Evolutionary conservation across 2,329 filamentous ascomycete species (phyloP).

Genomic region (Aspergillus texensis): DNA sequence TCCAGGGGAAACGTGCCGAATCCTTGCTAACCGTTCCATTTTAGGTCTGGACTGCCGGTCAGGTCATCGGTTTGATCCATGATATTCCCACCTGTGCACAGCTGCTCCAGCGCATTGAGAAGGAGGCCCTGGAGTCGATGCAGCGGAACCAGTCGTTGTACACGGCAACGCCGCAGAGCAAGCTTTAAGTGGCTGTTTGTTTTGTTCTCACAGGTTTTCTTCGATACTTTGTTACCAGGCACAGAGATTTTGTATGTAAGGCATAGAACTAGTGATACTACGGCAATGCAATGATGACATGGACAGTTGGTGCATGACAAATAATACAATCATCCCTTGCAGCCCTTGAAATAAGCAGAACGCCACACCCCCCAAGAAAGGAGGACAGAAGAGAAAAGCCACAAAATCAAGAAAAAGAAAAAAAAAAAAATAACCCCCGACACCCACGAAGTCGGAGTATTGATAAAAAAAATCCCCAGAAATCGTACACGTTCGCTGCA

Average conservation of each 20-base stretch:
- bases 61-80: conserved; percentile 87
- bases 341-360: neutral
- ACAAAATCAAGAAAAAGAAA: neutral
- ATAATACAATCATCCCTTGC: neutral
- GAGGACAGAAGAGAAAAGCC: neutral
- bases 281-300: conserved; percentile 2
- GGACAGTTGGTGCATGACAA: neutral
- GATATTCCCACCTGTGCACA: conserved; percentile 77
- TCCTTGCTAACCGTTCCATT: neutral
- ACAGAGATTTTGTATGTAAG: neutral
- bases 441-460: neutral
- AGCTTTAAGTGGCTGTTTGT: conserved; percentile 49
- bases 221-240: neutral
- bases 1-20: conserved; percentile 16
- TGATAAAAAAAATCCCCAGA: neutral
- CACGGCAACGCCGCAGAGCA: conserved; percentile 51
- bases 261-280: conserved; percentile 3
- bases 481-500: neutral
- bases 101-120: conserved; percentile 73
- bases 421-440: neutral
- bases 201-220: neutral
- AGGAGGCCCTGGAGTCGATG: conserved; percentile 70
- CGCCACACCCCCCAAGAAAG: neutral
- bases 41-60: conserved; percentile 93
- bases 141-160: conserved; percentile 61